phyloP scores from a whole-genome alignment of 305 asterid species.

The Coffea humblotiana region DNA sequence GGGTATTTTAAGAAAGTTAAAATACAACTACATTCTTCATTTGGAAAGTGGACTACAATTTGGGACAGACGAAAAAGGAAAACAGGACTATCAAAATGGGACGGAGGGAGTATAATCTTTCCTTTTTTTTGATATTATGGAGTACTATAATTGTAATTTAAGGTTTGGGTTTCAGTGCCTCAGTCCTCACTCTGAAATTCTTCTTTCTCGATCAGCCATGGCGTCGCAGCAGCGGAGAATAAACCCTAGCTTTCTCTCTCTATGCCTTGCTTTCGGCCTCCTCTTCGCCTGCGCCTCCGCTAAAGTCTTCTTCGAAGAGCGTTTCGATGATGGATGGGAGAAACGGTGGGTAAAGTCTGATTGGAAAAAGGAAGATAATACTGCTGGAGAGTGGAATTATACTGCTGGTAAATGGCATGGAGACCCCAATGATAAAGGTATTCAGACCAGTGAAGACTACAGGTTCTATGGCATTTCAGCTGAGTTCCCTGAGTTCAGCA shows the following conservation, averaged over 20 bases:
- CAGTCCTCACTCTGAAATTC: slow-evolving; percentile 30
- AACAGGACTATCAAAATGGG: no score
- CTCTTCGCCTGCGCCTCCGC: slow-evolving; percentile 59
- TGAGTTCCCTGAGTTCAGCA: slow-evolving; percentile 91
- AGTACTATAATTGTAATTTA: no score
- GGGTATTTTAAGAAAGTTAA: no score
- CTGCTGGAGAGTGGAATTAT: slow-evolving; percentile 95
- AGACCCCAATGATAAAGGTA: slow-evolving; percentile 83
- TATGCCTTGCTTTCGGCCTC: slow-evolving; percentile 49
- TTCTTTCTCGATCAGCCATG: slow-evolving; percentile 43
- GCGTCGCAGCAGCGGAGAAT: slow-evolving; percentile 43
- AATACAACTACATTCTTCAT: no score
- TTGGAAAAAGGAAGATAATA: slow-evolving; percentile 91
- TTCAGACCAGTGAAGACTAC: slow-evolving; percentile 95
- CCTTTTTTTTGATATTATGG: no score
- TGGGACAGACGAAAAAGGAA: no score
- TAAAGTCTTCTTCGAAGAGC: slow-evolving; percentile 84
- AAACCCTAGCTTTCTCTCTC: slow-evolving; percentile 45
- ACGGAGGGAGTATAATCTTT: no score
- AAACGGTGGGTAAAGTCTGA: slow-evolving; percentile 92
- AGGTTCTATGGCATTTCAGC: slow-evolving; percentile 96
- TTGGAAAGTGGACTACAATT: no score
- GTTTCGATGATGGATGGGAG: slow-evolving; percentile 93
- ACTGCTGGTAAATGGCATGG: slow-evolving; percentile 98
- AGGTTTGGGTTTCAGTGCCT: no score